Percentiles rank a stretch among this genome's conserved stretches.
phyloP scores from a whole-genome alignment of 768 basidiomycete genomes.

The Russula abietina region DNA sequence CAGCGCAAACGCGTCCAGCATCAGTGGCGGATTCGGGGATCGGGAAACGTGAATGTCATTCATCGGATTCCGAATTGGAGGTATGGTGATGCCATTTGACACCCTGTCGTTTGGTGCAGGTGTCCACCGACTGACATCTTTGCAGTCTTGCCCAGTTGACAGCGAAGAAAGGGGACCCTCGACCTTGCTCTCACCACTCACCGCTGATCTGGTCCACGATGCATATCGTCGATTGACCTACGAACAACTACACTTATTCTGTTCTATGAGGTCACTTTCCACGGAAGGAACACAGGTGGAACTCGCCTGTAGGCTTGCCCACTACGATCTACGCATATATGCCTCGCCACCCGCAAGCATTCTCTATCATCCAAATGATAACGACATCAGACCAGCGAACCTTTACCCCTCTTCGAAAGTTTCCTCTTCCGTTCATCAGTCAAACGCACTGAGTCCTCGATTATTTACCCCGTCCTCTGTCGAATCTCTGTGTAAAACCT shows the following conservation, averaged over 20 bases:
- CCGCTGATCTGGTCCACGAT: slow-evolving; percentile 46
- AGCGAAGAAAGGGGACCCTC: not conserved
- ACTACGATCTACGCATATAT: slow-evolving; percentile 71
- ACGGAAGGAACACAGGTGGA: slow-evolving; percentile 55
- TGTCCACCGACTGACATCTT: not conserved
- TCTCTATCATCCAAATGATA: slow-evolving; percentile 10
- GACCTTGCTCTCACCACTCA: slow-evolving; percentile 10
- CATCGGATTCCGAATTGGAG: slow-evolving; percentile 14
- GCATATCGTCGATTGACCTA: slow-evolving; percentile 66
- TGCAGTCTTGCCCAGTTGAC: slow-evolving; percentile 2
- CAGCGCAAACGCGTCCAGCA: slow-evolving; percentile 15
- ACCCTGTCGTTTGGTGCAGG: not conserved
- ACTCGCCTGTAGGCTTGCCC: slow-evolving; percentile 64
- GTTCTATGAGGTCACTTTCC: slow-evolving; percentile 65
- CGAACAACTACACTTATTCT: slow-evolving; percentile 68
- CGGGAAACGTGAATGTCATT: not conserved
- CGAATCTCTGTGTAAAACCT: not conserved
- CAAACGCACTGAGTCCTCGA: not conserved
- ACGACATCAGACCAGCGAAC: slow-evolving; percentile 2
- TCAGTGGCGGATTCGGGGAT: slow-evolving; percentile 19
- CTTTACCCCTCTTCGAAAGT: not conserved
- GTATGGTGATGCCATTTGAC: not conserved
- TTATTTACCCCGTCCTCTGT: not conserved
- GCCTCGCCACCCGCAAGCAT: slow-evolving; percentile 43
- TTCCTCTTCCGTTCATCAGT: not conserved